Percentiles rank a stretch among this genome's conserved stretches.
phyloP scores from a whole-genome alignment of 305 asterid species.

The Rubia occidens region DNA sequence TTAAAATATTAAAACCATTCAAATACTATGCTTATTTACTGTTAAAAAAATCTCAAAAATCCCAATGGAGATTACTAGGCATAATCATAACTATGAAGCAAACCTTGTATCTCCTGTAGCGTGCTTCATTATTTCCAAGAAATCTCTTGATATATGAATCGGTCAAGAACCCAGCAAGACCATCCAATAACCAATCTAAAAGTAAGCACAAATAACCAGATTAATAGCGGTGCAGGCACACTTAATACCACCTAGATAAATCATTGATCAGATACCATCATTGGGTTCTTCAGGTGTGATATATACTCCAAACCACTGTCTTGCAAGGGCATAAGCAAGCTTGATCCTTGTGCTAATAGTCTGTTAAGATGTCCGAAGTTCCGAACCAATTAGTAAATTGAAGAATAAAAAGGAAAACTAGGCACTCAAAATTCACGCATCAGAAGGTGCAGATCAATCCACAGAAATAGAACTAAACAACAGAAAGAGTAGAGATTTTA shows the following conservation, averaged over 20 bases:
- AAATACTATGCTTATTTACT: not conserved
- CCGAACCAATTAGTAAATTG: conserved; percentile 29
- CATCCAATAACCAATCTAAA: conserved; percentile 97
- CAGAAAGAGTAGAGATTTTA: not conserved
- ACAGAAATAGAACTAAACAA: not conserved
- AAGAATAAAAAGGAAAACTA: conserved; percentile 5
- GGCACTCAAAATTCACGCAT: conserved; percentile 8
- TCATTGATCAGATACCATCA: conserved; percentile 53
- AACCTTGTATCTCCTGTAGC: conserved; percentile 94
- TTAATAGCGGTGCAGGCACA: conserved; percentile 21
- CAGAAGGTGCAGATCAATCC: not conserved
- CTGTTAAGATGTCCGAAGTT: conserved; percentile 40
- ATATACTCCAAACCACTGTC: conserved; percentile 97
- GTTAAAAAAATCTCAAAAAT: not conserved
- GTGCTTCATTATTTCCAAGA: conserved; percentile 97
- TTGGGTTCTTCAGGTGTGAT: conserved; percentile 80
- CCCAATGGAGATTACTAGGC: not conserved
- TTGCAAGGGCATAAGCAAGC: conserved; percentile 91
- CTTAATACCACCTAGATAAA: conserved; percentile 18
- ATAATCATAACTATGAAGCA: conserved; percentile 8
- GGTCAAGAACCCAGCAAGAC: conserved; percentile 91
- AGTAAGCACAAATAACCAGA: conserved; percentile 26
- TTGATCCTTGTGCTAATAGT: conserved; percentile 85
- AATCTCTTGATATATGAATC: conserved; percentile 75
- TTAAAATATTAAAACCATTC: not conserved